Percentiles rank a stretch among this genome's conserved stretches.
Conservation (phyloP, 2,329 filamentous ascomycete genomes). For the Exophiala calicioides region DNA sequence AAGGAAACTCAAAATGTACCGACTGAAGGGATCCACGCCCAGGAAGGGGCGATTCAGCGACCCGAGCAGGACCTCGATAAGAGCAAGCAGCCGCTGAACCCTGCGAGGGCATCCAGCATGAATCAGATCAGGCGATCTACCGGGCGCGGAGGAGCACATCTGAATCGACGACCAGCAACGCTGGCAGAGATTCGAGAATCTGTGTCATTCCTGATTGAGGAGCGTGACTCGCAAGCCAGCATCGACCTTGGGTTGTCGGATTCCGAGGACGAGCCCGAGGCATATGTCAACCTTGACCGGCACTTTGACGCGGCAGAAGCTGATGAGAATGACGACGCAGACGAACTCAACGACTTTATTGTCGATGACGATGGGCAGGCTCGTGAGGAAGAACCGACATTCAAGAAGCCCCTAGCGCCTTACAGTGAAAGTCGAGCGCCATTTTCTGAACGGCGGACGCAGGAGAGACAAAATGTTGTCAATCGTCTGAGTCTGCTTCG, state of each 20-base stretch:
- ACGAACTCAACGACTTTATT: slow-evolving; percentile 31
- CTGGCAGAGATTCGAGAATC: slow-evolving; percentile 81
- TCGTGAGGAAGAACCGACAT: slow-evolving; percentile 28
- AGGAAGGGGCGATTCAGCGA: slow-evolving; percentile 38
- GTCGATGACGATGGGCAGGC: slow-evolving; percentile 35
- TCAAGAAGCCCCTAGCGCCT: slow-evolving; percentile 32
- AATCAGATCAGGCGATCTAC: slow-evolving; percentile 61
- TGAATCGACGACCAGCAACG: slow-evolving; percentile 69
- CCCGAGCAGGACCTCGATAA: not conserved
- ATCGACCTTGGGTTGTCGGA: slow-evolving; percentile 54
- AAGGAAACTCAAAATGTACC: slow-evolving; percentile 15
- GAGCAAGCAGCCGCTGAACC: slow-evolving; percentile 36
- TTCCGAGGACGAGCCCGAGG: slow-evolving; percentile 43
- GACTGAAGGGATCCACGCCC: too few relatives aligned
- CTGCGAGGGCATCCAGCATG: slow-evolving; percentile 50
- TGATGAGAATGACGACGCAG: slow-evolving; percentile 55
- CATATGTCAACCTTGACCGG: slow-evolving; percentile 43
- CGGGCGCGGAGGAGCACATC: slow-evolving; percentile 67
- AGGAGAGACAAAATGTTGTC: slow-evolving; percentile 45
- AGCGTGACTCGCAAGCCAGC: slow-evolving; percentile 41
- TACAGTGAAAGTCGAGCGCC: slow-evolving; percentile 26
- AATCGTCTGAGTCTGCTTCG: slow-evolving; percentile 48
- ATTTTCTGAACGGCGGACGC: slow-evolving; percentile 34
- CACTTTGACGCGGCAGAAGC: slow-evolving; percentile 57
- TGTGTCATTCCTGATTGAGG: slow-evolving; percentile 78